Conservation (phyloP, 1,139 yeast species). For the Hansenula sp. region DNA sequence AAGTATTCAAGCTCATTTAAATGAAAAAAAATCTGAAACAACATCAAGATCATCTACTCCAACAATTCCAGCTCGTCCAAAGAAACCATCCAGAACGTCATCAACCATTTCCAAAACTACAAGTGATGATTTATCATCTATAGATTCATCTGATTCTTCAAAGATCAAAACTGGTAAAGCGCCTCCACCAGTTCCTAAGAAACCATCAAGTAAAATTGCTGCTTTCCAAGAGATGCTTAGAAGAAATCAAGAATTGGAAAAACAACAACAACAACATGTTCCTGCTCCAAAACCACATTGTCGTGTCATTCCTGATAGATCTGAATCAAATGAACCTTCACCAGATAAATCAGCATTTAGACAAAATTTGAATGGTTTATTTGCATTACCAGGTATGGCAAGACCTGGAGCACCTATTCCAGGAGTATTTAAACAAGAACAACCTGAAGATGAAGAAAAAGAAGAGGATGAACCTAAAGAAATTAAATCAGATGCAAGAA, state of each 20-base stretch:
- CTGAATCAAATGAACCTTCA: constrained; percentile 3
- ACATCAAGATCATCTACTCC: constrained; percentile 1
- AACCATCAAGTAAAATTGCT: constrained; percentile 71
- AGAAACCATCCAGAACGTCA: not conserved
- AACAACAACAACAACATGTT: constrained; percentile 3
- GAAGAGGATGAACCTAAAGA: constrained; percentile 8
- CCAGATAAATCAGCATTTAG: constrained; percentile 39
- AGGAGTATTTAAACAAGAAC: constrained; percentile 4
- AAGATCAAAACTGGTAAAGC: constrained; percentile 19
- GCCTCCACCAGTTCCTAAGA: constrained; percentile 72
- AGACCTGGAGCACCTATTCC: constrained; percentile 17
- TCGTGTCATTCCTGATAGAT: constrained; percentile 3
- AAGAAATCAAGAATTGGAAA: constrained; percentile 33
- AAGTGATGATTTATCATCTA: not conserved
- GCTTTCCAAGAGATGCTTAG: constrained; percentile 73
- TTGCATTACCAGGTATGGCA: constrained; percentile 67
- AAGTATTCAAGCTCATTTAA: not conserved
- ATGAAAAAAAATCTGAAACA: not conserved
- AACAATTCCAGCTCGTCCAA: constrained; percentile 4
- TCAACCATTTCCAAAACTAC: not conserved
- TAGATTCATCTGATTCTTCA: not conserved
- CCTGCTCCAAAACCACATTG: constrained; percentile 1
- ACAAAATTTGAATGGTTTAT: constrained; percentile 51
- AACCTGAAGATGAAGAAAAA: constrained; percentile 13
- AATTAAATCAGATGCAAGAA: constrained; percentile 31